Base-by-base conservation (phyloP, 78 protist genomes). In the Cavenderia fasciculata region DNA sequence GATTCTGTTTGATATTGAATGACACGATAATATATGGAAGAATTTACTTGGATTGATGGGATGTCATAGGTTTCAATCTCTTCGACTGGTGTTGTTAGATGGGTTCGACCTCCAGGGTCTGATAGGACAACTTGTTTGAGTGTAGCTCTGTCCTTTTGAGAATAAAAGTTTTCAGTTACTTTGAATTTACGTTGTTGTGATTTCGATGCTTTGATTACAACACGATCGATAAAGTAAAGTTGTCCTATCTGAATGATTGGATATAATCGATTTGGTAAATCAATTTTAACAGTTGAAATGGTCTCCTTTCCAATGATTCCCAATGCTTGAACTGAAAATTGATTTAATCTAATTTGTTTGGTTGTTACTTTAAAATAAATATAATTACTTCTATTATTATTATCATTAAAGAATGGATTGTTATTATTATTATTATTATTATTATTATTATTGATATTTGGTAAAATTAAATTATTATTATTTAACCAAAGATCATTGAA, bases 191-290 rank as follows among this genome's bases (percentile, higher is more conserved):
- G n/a, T n/a, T n/a, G n/a, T n/a, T n/a, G n/a, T n/a, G n/a, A n/a
- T n/a, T n/a, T n/a, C 29, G 57, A 43, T 23, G 54, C 19, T 65
- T 65, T 65, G 23, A 68, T 54, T 10, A 38, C 29, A 12, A 36
- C 82, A n/a, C 51, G 56, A 40, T 54, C 54, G 18, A 73, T 21
- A 54, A 29, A 54, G 54, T 73, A 73, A 40, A 46, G 54, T 18
- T 33, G 31, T n/a, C 47, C 59, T 18, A 23, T n/a, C 25, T 73
- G 82, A 19, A 73, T 19, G 1, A 73, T 46, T 73, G 82, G 82
- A 29, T n/a, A n/a, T n/a, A n/a, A n/a, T n/a, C n/a, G n/a, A n/a
- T n/a, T n/a, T n/a, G n/a, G n/a, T n/a, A 54, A 73, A 54, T 54
- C 27, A 38, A 36, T 38, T 33, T 34, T 54, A 12, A 73, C 4